These are phyloP conservation scores for Xylariales sp. DNA, from an alignment of 2,329 filamentous ascomycete genomes.

Conservation along the genomic window DNA sequence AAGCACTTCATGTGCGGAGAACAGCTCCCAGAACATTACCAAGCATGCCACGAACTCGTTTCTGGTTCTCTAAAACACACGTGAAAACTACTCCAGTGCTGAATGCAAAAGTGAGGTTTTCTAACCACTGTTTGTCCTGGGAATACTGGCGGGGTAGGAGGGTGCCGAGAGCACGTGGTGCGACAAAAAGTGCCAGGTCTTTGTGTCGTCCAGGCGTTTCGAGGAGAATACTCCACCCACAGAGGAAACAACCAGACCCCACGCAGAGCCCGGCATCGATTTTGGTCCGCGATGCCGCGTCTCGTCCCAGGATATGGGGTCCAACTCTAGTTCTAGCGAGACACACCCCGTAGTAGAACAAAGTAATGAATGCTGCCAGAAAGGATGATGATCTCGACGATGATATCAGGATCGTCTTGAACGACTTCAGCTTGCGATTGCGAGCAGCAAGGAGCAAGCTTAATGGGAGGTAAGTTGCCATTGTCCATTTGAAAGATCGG, in stretches of 20 bases:
- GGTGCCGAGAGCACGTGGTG: slow-evolving; percentile 71
- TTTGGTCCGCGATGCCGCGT: slow-evolving; percentile 39
- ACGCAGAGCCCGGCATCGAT: slow-evolving; percentile 66
- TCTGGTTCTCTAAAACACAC: slow-evolving; percentile 57
- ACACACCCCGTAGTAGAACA: slow-evolving; percentile 86
- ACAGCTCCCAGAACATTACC: slow-evolving; percentile 55
- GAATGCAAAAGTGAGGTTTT: slow-evolving; percentile 60
- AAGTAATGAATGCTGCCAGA: slow-evolving; percentile 68
- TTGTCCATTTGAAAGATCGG: slow-evolving; percentile 68
- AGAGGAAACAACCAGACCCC: slow-evolving; percentile 65
- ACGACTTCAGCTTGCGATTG: slow-evolving; percentile 39
- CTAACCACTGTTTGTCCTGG: slow-evolving; percentile 59
- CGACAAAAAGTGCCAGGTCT: slow-evolving; percentile 77
- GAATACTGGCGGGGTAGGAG: slow-evolving; percentile 68
- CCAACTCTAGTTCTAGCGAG: slow-evolving; percentile 70
- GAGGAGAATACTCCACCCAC: slow-evolving; percentile 77
- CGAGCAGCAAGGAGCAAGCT: slow-evolving; percentile 61
- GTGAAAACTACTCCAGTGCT: slow-evolving; percentile 70
- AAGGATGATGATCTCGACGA: slow-evolving; percentile 71
- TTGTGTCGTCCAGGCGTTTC: slow-evolving; percentile 63
- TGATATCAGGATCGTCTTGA: slow-evolving; percentile 48
- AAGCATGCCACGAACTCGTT: slow-evolving; percentile 63
- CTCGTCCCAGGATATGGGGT: slow-evolving; percentile 59
- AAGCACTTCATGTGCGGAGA: no score
- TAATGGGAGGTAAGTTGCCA: slow-evolving; percentile 72